These are phyloP conservation scores for Solanum raphanifolium DNA, from an alignment of 257 asterid genomes.

Conservation along the genomic window DNA sequence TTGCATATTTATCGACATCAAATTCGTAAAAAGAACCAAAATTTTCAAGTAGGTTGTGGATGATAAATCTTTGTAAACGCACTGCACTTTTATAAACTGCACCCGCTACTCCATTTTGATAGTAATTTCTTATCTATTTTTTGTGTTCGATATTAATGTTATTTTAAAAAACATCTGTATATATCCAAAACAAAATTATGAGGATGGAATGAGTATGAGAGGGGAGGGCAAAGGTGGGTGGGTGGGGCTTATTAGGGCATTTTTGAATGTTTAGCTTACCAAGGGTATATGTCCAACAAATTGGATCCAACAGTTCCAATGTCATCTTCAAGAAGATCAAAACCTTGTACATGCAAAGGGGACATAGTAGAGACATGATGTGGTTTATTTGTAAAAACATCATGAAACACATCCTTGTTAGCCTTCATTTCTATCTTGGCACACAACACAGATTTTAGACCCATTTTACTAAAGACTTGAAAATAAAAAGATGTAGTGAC, in stretches of 20 bases:
- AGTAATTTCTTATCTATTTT: too few relatives aligned
- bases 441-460: background rate
- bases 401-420: background rate
- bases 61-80: too few relatives aligned
- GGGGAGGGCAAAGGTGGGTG: too few relatives aligned
- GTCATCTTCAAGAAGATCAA: constrained; percentile 1
- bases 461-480: background rate
- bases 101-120: too few relatives aligned
- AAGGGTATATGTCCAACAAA: constrained; percentile 6
- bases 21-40: too few relatives aligned
- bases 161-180: too few relatives aligned
- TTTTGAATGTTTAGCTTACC: background rate
- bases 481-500: background rate
- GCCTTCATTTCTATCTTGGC: background rate
- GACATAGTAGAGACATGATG: background rate
- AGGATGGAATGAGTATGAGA: too few relatives aligned
- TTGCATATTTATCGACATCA: too few relatives aligned
- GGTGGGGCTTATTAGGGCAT: too few relatives aligned
- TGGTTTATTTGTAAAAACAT: constrained; percentile 2
- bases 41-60: accelerated
- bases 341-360: background rate
- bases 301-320: constrained; percentile 2
- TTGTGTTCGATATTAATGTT: too few relatives aligned
- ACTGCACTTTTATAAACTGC: too few relatives aligned
- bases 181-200: too few relatives aligned